Conservation (phyloP, 2,329 filamentous ascomycete genomes). For the Arthrinium puccinioides region DNA sequence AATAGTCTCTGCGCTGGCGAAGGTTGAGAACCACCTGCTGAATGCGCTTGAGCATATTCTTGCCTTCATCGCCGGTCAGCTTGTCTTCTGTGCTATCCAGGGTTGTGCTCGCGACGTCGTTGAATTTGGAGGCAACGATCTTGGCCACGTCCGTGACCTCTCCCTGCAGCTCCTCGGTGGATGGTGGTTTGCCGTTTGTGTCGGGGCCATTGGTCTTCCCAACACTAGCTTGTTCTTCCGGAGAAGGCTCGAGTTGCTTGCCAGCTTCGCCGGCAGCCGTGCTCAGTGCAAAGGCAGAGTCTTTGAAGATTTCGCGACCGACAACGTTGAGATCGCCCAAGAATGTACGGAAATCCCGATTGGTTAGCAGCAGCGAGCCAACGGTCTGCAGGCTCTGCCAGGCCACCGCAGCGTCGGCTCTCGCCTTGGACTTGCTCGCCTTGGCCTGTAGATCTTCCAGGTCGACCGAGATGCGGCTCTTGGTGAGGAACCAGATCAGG, state of each 20-base stretch:
- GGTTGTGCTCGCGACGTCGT: slow-evolving; percentile 32
- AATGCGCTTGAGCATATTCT: slow-evolving; percentile 66
- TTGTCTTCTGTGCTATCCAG: slow-evolving; percentile 68
- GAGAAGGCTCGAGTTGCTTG: slow-evolving; percentile 63
- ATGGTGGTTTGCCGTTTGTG: slow-evolving; percentile 30
- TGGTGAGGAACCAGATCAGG: slow-evolving; percentile 77
- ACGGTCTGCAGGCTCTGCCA: slow-evolving; percentile 80
- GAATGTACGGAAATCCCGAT: slow-evolving; percentile 84
- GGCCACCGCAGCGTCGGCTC: slow-evolving; percentile 65
- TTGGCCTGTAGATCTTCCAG: slow-evolving; percentile 54
- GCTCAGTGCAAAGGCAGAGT: slow-evolving; percentile 75
- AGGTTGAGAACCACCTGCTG: slow-evolving; percentile 71
- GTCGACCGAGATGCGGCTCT: slow-evolving; percentile 65
- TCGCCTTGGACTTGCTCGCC: slow-evolving; percentile 55
- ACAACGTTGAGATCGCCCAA: slow-evolving; percentile 73
- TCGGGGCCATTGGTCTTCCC: slow-evolving; percentile 26
- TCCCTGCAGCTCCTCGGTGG: slow-evolving; percentile 56
- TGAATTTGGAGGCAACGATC: slow-evolving; percentile 37
- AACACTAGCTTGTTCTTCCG: slow-evolving; percentile 48
- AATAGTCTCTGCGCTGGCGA: slow-evolving; percentile 72
- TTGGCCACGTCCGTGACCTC: slow-evolving; percentile 49
- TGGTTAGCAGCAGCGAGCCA: slow-evolving; percentile 76
- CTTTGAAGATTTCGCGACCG: slow-evolving; percentile 76
- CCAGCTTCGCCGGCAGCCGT: slow-evolving; percentile 68
- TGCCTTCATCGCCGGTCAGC: slow-evolving; percentile 62